phyloP scores from a whole-genome alignment of 2,329 filamentous ascomycete genomes.

The Aspergillus amoenus region DNA sequence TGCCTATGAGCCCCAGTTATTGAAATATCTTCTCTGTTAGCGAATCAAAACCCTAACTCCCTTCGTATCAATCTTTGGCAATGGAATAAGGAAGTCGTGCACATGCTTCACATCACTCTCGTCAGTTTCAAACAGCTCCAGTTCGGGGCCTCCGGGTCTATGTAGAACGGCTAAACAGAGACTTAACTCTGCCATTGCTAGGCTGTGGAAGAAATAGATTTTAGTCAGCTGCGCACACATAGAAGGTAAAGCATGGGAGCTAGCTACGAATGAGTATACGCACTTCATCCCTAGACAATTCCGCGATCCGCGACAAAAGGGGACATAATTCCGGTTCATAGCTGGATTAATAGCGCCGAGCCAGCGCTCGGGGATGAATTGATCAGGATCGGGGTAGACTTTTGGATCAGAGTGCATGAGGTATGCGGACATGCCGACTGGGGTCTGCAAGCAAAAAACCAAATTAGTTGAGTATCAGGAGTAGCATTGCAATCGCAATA shows the following conservation, averaged over 20 bases:
- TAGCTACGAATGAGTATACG: neutral
- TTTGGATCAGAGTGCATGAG: slow-evolving; percentile 10
- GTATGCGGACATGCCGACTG: slow-evolving; percentile 12
- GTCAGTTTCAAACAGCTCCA: slow-evolving; percentile 4
- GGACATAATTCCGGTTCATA: slow-evolving; percentile 31
- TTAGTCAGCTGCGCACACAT: neutral
- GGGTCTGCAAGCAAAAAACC: neutral
- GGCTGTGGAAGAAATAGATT: neutral
- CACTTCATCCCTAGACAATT: slow-evolving; percentile 46
- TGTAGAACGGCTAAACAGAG: slow-evolving; percentile 54
- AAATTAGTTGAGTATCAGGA: neutral
- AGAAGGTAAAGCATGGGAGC: neutral
- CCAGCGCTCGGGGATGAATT: slow-evolving; percentile 33
- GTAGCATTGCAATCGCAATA: no score
- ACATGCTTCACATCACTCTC: neutral
- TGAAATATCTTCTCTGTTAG: neutral
- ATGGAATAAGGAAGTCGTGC: neutral
- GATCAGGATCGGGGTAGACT: slow-evolving; percentile 26
- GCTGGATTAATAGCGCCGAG: slow-evolving; percentile 20
- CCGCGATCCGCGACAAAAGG: slow-evolving; percentile 38
- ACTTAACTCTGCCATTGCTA: slow-evolving; percentile 58
- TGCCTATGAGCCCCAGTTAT: no score
- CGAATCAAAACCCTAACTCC: neutral
- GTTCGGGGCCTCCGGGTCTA: neutral
- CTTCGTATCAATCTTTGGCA: slow-evolving; percentile 2